Evolutionary conservation across 2,329 filamentous ascomycete species (phyloP).

Genomic region (Emergomyces africanus): DNA sequence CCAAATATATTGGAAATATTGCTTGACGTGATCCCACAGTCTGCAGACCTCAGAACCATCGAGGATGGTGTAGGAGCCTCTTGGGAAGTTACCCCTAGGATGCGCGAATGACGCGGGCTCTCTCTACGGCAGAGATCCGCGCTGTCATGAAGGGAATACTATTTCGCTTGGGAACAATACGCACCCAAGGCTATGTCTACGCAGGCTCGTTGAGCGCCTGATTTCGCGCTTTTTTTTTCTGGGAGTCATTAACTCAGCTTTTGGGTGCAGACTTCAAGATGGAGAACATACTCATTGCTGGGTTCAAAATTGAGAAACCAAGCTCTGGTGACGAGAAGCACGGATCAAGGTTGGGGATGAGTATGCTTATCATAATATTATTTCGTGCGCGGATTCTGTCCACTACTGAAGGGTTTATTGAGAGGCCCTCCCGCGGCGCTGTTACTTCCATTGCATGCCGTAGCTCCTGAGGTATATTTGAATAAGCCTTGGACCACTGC

Average conservation of each 20-base stretch:
- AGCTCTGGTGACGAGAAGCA: slow-evolving; percentile 5
- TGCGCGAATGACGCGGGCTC: not conserved
- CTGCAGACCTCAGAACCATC: not conserved
- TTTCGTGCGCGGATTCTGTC: not conserved
- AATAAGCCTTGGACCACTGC: no score
- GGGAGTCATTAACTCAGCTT: not conserved
- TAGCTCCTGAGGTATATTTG: not conserved
- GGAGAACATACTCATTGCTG: slow-evolving; percentile 4
- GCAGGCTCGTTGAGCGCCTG: not conserved
- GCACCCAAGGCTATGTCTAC: not conserved
- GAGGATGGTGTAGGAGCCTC: slow-evolving; percentile 3
- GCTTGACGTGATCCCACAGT: slow-evolving; percentile 2
- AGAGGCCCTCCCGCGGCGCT: not conserved
- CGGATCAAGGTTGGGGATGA: slow-evolving; percentile 6
- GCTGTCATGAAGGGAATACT: slow-evolving; percentile 4
- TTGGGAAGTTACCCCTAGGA: slow-evolving; percentile 2
- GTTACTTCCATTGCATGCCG: not conserved
- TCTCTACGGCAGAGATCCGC: slow-evolving; percentile 4
- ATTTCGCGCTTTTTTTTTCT: not conserved
- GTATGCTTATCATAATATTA: not conserved
- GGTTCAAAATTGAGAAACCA: slow-evolving; percentile 5
- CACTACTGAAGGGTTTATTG: not conserved
- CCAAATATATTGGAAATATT: slow-evolving; percentile 1
- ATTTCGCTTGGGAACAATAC: slow-evolving; percentile 5
- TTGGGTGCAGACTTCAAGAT: slow-evolving; percentile 5